Evolutionary conservation across 805 yeast genomes (phyloP).

Genomic region (Candida patagonica): DNA sequence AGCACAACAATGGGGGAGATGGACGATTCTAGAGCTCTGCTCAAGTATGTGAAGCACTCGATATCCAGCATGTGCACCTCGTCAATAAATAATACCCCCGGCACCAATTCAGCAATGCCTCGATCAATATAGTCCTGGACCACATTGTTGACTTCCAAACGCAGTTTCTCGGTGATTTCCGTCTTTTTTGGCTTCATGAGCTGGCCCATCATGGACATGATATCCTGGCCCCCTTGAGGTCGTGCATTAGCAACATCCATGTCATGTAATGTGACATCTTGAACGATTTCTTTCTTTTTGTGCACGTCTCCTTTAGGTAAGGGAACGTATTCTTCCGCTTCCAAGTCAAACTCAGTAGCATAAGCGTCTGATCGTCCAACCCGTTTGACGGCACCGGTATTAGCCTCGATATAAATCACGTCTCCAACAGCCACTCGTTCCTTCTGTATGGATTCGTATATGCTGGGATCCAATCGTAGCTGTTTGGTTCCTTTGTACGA

Average conservation of each 20-base stretch:
- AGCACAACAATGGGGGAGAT: conserved; percentile 92
- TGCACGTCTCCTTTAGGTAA: conserved; percentile 98
- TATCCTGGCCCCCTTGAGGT: conserved; percentile 96
- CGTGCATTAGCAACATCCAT: conserved; percentile 93
- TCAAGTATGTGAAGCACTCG: conserved; percentile 91
- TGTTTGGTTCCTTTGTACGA: conserved; percentile 88
- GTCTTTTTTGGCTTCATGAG: conserved; percentile 92
- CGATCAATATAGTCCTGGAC: conserved; percentile 94
- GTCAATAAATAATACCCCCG: conserved; percentile 96
- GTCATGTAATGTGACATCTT: conserved; percentile 94
- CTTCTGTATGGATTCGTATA: conserved; percentile 88
- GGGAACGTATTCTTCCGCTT: conserved; percentile 98
- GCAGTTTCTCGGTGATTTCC: conserved; percentile 90
- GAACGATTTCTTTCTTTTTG: conserved; percentile 95
- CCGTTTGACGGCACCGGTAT: conserved; percentile 94
- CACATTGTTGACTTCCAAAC: conserved; percentile 90
- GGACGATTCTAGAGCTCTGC: conserved; percentile 83
- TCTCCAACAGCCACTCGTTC: conserved; percentile 94
- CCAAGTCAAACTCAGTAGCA: conserved; percentile 96
- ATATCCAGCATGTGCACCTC: conserved; percentile 98
- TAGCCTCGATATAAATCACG: conserved; percentile 93
- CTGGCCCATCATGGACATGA: conserved; percentile 94
- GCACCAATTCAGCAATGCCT: conserved; percentile 95
- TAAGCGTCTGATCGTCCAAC: conserved; percentile 98
- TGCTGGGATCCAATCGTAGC: conserved; percentile 81